Evolutionary conservation across 352 stramenopile species (phyloP), one percentile per base, ranked within the genome.

Genomic region (Phytophthora agathidicida): DNA sequence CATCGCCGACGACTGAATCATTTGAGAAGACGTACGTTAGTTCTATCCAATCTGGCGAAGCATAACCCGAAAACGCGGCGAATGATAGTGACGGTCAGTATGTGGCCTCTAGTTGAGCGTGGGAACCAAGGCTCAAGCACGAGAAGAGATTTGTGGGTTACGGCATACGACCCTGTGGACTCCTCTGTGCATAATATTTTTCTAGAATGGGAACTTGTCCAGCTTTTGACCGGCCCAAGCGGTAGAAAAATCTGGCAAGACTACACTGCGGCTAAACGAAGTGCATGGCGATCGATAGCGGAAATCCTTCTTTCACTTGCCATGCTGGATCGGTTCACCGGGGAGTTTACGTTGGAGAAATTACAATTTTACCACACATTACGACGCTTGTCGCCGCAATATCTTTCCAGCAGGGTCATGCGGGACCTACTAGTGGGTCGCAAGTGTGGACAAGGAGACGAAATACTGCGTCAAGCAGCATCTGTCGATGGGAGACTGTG

Each of bases 261-360:
- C 23, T 38, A 49, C 11, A 38, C 27, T 31, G 42, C 50, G 19
- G 61, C 58, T 9, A 60, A 60, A 13, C 33, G 63, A 24, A 57
- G 31, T 17, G 50, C 22, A 1, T 56, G 61, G 50, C 37, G 38
- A 27, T 45, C 44, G 5, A 76, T 84, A 23, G 83, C 83, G 2
- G 62, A 84, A 13, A 68, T 73, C 7, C 27, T 92, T 5, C 65
- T 94, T 3, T 69, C 69, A 0, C 55, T 83, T 24, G 60, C 71
- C 3, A 91, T 86, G 66, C 49, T 94, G n/a, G 83, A 94, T 45
- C 71, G 74, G 6, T 92, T 91, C 52, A 92, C 85, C 1, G 68
- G 70, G 3, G 72, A 76, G 27, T 87, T 94, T 45, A 91, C 80
- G 3, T 42, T 94, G 2, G 50, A 77, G 19, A 87, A 89, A 26